Evolutionary conservation across 805 yeast species (phyloP).

Genomic region (Pichia cephalocereana): DNA sequence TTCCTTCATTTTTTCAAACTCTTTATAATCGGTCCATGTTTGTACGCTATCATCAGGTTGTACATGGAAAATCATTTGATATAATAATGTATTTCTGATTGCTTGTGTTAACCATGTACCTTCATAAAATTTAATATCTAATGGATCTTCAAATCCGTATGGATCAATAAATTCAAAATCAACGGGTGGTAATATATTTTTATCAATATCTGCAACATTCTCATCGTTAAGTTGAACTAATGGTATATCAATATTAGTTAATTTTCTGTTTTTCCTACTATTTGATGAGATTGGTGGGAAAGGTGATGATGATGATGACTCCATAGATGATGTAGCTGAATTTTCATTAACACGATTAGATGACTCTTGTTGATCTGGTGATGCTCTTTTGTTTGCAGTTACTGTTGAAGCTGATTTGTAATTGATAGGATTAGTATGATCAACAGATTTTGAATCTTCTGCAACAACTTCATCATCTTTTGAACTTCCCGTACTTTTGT

Average conservation of each 20-base stretch:
- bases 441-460: too few relatives aligned
- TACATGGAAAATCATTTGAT: conserved; percentile 77
- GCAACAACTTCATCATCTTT: not conserved
- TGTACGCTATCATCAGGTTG: conserved; percentile 93
- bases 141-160: conserved; percentile 79
- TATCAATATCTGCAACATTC: conserved; percentile 32
- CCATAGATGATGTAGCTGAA: conserved; percentile 7
- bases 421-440: too few relatives aligned
- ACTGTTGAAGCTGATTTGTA: too few relatives aligned
- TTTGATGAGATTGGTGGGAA: not conserved
- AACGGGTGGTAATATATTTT: conserved; percentile 27
- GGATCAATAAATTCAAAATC: conserved; percentile 62
- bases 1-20: conserved; percentile 46
- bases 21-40: conserved; percentile 85
- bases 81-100: conserved; percentile 70
- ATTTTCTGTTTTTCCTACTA: not conserved
- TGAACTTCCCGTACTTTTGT: not conserved
- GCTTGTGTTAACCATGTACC: conserved; percentile 84
- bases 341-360: not conserved
- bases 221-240: conserved; percentile 33
- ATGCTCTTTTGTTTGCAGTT: too few relatives aligned
- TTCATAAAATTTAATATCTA: conserved; percentile 71
- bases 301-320: not conserved
- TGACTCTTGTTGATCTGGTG: too few relatives aligned
- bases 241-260: conserved; percentile 12